Conservation (phyloP, 345 rosid genomes). For the Excoecaria cochinchinensis region DNA sequence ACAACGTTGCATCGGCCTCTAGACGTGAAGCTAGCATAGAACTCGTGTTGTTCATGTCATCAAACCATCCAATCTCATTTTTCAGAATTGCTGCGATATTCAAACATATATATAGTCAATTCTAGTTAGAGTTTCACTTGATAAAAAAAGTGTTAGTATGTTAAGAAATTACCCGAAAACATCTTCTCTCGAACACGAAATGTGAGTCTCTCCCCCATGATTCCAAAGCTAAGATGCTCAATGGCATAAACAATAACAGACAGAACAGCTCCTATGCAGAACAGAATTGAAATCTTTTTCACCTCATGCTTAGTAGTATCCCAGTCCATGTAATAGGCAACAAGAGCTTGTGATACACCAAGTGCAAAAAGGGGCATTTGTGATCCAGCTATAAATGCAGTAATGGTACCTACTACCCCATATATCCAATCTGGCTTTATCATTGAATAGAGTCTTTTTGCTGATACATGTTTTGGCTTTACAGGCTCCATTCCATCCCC, state of each 20-base stretch:
- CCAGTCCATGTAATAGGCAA: slow-evolving; percentile 80
- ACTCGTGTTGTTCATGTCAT: slow-evolving; percentile 74
- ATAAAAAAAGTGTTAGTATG: no score
- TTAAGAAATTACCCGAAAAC: slow-evolving; percentile 56
- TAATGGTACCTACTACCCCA: slow-evolving; percentile 64
- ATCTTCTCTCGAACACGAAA: slow-evolving; percentile 81
- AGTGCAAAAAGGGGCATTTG: slow-evolving; percentile 97
- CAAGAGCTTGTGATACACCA: slow-evolving; percentile 91
- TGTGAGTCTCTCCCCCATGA: slow-evolving; percentile 92
- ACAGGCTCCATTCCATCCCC: slow-evolving; percentile 43
- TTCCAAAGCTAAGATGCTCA: slow-evolving; percentile 72
- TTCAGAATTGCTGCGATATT: slow-evolving; percentile 63
- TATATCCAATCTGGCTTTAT: slow-evolving; percentile 81
- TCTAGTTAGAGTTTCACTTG: no score
- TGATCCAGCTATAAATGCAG: slow-evolving; percentile 80
- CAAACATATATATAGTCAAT: not conserved
- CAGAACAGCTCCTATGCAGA: slow-evolving; percentile 60
- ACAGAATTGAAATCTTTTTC: slow-evolving; percentile 67
- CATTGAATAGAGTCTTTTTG: slow-evolving; percentile 73
- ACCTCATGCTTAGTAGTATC: slow-evolving; percentile 63
- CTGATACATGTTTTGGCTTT: slow-evolving; percentile 44
- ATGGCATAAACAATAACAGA: slow-evolving; percentile 62
- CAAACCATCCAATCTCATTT: slow-evolving; percentile 97
- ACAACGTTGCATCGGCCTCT: slow-evolving; percentile 77
- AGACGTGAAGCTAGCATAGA: slow-evolving; percentile 81